A percentile compares a stretch with the other conserved stretches of the same genome.
These are phyloP conservation scores for Aspergillus neoniger DNA, from an alignment of 2,329 filamentous ascomycete species.

Conservation along the genomic window DNA sequence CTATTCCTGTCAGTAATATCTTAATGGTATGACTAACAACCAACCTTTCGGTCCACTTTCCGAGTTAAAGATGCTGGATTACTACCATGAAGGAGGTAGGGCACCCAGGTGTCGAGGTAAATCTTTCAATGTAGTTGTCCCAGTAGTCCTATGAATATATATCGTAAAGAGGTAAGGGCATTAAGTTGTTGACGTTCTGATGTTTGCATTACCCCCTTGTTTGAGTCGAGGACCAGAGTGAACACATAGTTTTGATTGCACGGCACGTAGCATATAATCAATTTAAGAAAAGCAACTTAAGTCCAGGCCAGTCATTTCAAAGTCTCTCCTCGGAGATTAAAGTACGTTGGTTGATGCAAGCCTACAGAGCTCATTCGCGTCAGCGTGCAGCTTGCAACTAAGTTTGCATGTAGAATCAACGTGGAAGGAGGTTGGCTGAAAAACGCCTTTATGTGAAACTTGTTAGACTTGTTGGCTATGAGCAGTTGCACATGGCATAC, in stretches of 20 bases:
- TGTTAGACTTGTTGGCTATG: too few relatives aligned
- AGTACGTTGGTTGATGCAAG: not conserved
- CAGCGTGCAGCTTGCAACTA: not conserved
- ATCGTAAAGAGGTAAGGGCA: too few relatives aligned
- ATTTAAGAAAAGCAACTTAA: not conserved
- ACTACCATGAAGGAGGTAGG: too few relatives aligned
- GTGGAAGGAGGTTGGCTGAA: too few relatives aligned
- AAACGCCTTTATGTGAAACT: too few relatives aligned
- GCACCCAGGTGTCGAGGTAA: too few relatives aligned
- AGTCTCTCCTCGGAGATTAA: not conserved
- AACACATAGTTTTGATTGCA: not conserved
- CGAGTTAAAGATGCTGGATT: not conserved
- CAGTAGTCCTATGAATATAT: too few relatives aligned
- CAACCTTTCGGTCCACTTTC: conserved; percentile 1
- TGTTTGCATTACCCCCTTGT: not conserved
- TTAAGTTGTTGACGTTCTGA: not conserved
- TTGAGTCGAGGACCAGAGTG: not conserved
- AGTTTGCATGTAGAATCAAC: too few relatives aligned
- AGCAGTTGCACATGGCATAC: not conserved
- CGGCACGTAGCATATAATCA: not conserved
- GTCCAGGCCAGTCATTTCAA: not conserved
- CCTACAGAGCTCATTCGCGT: not conserved
- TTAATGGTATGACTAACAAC: not conserved
- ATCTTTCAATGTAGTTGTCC: too few relatives aligned
- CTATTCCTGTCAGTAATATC: not conserved